Evolutionary conservation across 2,329 filamentous ascomycete species (phyloP).

Genomic region (Aspergillus phoenicis): DNA sequence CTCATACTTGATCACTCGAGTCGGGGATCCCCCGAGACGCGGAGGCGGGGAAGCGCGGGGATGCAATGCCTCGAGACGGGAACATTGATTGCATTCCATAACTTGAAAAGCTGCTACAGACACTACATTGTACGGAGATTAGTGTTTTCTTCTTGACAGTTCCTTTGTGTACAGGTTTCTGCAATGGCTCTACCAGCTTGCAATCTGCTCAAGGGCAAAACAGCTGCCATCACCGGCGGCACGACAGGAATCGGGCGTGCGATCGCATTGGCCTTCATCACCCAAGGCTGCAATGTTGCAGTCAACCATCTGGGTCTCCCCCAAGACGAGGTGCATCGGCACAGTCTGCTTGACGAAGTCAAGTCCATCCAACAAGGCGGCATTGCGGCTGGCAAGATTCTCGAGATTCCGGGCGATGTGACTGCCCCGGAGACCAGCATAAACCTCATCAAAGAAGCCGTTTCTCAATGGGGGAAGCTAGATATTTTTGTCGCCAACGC

Average conservation of each 20-base stretch:
- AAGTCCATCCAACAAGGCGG: conserved; percentile 15
- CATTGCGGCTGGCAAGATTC: conserved; percentile 27
- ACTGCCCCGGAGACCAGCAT: conserved; percentile 68
- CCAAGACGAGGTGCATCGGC: conserved; percentile 26
- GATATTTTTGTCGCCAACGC: conserved; percentile 38
- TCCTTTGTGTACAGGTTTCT: not conserved
- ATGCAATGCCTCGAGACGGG: no score
- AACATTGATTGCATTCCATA: no score
- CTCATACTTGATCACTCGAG: no score
- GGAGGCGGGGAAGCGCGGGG: no score
- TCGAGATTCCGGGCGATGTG: conserved; percentile 73
- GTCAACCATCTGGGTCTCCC: conserved; percentile 33
- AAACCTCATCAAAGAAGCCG: conserved; percentile 58
- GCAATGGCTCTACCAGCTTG: conserved; percentile 26
- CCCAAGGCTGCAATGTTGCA: conserved; percentile 33
- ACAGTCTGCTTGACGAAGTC: conserved; percentile 27
- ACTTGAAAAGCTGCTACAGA: no score
- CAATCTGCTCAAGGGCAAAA: conserved; percentile 25
- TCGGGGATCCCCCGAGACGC: no score
- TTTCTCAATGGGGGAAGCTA: conserved; percentile 30
- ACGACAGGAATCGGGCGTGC: conserved; percentile 25
- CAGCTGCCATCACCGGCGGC: conserved; percentile 23
- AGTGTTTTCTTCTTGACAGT: not conserved
- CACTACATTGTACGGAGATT: no score
- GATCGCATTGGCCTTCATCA: conserved; percentile 23